These are phyloP conservation scores for Cladophialophora immunda DNA, from an alignment of 2,329 filamentous ascomycete genomes.

Conservation along the genomic window DNA sequence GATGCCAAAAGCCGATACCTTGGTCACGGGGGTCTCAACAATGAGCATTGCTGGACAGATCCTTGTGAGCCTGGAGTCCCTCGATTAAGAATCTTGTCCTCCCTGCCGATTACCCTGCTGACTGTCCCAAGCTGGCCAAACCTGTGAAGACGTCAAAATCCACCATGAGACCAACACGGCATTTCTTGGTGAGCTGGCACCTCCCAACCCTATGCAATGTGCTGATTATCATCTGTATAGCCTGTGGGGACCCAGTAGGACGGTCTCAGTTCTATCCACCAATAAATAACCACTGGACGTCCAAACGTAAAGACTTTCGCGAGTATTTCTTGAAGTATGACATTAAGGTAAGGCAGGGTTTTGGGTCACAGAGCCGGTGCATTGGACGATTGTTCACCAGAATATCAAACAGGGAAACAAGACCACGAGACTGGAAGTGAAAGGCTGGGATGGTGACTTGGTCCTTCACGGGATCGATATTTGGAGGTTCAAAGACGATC, in stretches of 20 bases:
- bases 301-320: conserved; percentile 7
- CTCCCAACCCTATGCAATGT: neutral
- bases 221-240: neutral
- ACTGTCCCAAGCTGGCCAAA: neutral
- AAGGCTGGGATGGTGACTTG: conserved; percentile 2
- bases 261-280: conserved; percentile 11
- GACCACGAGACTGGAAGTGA: conserved; percentile 2
- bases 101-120: neutral
- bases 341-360: neutral
- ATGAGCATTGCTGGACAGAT: conserved; percentile 5
- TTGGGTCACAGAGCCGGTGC: neutral
- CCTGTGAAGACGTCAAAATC: conserved; percentile 12
- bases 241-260: conserved; percentile 5
- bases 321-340: conserved; percentile 10
- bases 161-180: conserved; percentile 7
- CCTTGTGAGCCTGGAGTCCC: neutral
- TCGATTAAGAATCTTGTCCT: neutral
- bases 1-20: conserved; percentile 5
- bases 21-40: conserved; percentile 7
- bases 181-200: neutral
- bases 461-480: conserved; percentile 11
- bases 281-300: conserved; percentile 6
- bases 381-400: neutral
- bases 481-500: conserved; percentile 11
- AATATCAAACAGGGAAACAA: conserved; percentile 7